Evolutionary conservation across 2,329 filamentous ascomycete genomes (phyloP).

Genomic region (Cladosporium velox): DNA sequence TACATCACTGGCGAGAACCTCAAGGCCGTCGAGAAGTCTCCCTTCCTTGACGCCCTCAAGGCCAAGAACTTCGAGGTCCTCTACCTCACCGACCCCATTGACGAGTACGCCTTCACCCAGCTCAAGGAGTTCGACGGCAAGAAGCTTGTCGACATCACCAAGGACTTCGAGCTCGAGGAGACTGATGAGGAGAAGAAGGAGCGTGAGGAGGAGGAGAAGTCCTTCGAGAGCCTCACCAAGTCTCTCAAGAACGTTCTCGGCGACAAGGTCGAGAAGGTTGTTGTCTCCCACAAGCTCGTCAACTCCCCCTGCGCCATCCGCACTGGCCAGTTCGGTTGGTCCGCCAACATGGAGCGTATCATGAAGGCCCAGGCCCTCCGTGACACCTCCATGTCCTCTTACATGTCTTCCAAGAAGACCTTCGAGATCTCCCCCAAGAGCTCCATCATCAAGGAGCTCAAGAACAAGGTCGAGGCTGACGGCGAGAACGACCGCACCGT

Average conservation of each 20-base stretch:
- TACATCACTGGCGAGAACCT: conserved; percentile 99
- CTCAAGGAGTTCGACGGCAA: conserved; percentile 99
- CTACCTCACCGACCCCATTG: conserved; percentile 98
- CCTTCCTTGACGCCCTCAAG: conserved; percentile 98
- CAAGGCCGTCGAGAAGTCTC: conserved; percentile 97
- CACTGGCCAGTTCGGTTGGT: conserved; percentile 99
- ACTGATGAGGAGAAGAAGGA: conserved; percentile 98
- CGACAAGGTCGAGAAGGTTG: conserved; percentile 99
- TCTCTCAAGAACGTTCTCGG: conserved; percentile 98
- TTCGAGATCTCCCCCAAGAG: conserved; percentile 99
- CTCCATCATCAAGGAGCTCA: conserved; percentile 96
- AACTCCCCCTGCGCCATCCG: conserved; percentile 96
- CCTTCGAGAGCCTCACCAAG: conserved; percentile 93
- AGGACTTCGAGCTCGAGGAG: conserved; percentile 99
- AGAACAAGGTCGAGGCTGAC: conserved; percentile 97
- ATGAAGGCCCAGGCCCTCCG: conserved; percentile 99
- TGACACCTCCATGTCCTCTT: conserved; percentile 98
- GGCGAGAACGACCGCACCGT: conserved; percentile 98
- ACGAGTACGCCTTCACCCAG: conserved; percentile 99
- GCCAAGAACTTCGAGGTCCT: conserved; percentile 99
- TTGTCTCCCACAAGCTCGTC: conserved; percentile 96
- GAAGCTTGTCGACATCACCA: conserved; percentile 99
- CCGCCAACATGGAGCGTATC: conserved; percentile 99
- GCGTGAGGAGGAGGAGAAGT: conserved; percentile 97
- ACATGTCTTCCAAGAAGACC: conserved; percentile 99